Evolutionary conservation across 208 protist genomes (phyloP), one percentile per base, ranked within the genome.

Genomic region (Herpetomonas muscarum): DNA sequence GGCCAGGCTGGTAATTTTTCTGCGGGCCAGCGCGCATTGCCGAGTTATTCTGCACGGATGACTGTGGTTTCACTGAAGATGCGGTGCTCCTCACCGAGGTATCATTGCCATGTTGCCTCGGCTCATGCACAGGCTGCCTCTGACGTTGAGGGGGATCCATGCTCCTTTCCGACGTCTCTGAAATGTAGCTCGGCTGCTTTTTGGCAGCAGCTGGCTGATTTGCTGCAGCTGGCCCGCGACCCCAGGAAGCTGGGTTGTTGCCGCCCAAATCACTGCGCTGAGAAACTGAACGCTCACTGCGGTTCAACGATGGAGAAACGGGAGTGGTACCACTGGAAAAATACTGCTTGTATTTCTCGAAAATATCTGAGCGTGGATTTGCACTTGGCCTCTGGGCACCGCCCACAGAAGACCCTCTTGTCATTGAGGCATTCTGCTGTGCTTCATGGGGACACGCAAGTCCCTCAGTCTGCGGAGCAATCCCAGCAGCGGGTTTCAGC

Each of bases 271-370:
- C 41, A 22, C 41, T 46, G 15, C 10, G 41, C 5, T 19, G 41
- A 6, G 41, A 46, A 24, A 19, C 41, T 5, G 41, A 46, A 22
- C 41, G 41, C 19, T 46, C 41, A 19, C 41, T 46, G 10, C 41
- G 41, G 41, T 46, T 46, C 10, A 46, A 19, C 10, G 41, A 46
- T 19, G 10, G 41, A 9, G 41, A 46, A 7, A 46, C 5, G 19
- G 41, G 41, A 7, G 41, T 46, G 15, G 5, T 22, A 6, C 41
- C 41, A 19, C 41, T 46, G 10, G 36, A 44, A 53, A 71, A 61
- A 25, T 56, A 57, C 26, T 61, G 65, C 17, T 59, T 49, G 25
- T 57, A 65, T 19, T 56, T 48, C 9, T 71, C 51, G 15, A 31
- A 60, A 26, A 71, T 36, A 19, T 46, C 41, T 24, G 9, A 6